A percentile compares a stretch with the other conserved stretches of the same genome.
Evolutionary conservation across 129 eudicot genomes (phyloP).

Genomic region (Artemisia annua): DNA sequence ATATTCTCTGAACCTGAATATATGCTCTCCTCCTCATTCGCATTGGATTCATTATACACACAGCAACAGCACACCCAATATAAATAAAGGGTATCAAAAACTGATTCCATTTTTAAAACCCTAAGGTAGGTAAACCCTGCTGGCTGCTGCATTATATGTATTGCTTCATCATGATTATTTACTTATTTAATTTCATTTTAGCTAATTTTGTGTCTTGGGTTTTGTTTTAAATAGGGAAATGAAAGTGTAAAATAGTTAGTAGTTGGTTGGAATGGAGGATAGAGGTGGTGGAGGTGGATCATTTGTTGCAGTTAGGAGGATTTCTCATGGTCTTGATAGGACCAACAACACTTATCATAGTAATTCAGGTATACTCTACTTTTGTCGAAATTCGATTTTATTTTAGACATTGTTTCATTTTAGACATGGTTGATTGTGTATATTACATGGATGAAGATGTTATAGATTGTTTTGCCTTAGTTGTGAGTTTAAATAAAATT

Average conservation of each 20-base stretch:
- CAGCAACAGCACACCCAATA: no score
- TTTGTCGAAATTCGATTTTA: background rate
- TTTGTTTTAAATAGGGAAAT: background rate
- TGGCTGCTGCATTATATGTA: slow-evolving; percentile 22
- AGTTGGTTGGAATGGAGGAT: slow-evolving; percentile 65
- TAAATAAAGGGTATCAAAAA: no score
- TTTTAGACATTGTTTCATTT: background rate
- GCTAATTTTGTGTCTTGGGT: background rate
- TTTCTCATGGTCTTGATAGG: slow-evolving; percentile 80
- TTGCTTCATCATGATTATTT: background rate
- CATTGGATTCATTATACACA: no score
- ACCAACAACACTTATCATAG: slow-evolving; percentile 29
- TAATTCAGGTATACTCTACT: slow-evolving; percentile 62
- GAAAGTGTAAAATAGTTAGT: background rate
- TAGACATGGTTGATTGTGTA: background rate
- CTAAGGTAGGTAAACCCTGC: slow-evolving; percentile 1
- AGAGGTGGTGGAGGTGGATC: slow-evolving; percentile 79
- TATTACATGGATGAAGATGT: no score
- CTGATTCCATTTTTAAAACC: no score
- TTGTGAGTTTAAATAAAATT: no score
- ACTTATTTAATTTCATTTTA: background rate
- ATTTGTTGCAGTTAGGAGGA: slow-evolving; percentile 90
- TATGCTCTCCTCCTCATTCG: no score
- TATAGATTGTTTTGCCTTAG: no score
- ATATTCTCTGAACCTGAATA: no score